phyloP scores from a whole-genome alignment of 1,139 yeast genomes.

The Pichia sp. region DNA sequence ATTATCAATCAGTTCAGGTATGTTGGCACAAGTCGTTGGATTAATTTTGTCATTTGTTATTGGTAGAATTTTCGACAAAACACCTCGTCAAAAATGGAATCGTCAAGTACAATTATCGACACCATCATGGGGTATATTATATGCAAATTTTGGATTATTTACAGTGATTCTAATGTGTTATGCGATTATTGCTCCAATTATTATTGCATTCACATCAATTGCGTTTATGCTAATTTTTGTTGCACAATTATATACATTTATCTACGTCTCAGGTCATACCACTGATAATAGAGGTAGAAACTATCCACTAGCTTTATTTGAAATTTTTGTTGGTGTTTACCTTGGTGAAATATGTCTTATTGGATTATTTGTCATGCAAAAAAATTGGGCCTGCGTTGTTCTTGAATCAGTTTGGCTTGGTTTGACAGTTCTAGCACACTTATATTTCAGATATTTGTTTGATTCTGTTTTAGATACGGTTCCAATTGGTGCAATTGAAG shows the following conservation, averaged over 20 bases:
- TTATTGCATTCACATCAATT: constrained; percentile 60
- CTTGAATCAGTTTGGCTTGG: constrained; percentile 61
- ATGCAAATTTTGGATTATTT: constrained; percentile 78
- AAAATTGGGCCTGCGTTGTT: constrained; percentile 91
- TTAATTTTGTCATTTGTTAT: constrained; percentile 64
- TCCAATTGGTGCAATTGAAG: constrained; percentile 65
- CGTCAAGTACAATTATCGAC: constrained; percentile 59
- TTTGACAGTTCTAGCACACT: constrained; percentile 61
- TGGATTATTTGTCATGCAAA: constrained; percentile 82
- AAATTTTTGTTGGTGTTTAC: constrained; percentile 82
- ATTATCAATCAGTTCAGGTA: constrained; percentile 71
- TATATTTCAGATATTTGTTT: constrained; percentile 52
- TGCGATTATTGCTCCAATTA: constrained; percentile 74
- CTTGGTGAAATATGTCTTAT: constrained; percentile 78
- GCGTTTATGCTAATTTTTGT: constrained; percentile 69
- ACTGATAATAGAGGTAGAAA: constrained; percentile 77
- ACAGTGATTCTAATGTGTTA: constrained; percentile 76
- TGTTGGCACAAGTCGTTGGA: constrained; percentile 70
- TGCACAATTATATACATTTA: constrained; percentile 73
- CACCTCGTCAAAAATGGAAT: constrained; percentile 82
- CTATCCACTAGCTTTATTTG: constrained; percentile 83
- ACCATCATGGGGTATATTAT: constrained; percentile 81
- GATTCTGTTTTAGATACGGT: constrained; percentile 59
- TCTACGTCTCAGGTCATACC: constrained; percentile 60
- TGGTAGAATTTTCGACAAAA: constrained; percentile 63